A percentile compares a stretch with the other conserved stretches of the same genome.
Conservation (phyloP, 2,329 filamentous ascomycete species). For the Fusarium sp. region DNA sequence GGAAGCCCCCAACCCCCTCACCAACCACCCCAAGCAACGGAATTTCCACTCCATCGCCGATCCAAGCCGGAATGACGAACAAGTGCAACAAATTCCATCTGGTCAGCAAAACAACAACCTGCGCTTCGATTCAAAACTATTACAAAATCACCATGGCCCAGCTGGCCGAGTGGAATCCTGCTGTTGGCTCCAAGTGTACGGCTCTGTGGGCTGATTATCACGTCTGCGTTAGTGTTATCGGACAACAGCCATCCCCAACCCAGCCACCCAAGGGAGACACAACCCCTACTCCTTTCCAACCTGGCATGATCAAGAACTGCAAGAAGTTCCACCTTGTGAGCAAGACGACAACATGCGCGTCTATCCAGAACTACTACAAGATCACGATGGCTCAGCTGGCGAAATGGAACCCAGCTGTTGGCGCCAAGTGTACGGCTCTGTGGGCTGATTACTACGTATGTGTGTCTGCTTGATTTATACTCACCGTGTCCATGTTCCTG, state of each 20-base stretch:
- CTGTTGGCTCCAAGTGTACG: background rate
- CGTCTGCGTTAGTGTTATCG: background rate
- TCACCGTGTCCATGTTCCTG: too few relatives aligned
- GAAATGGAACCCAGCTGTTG: background rate
- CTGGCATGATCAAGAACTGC: background rate
- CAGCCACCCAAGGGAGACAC: background rate
- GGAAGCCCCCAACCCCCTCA: background rate
- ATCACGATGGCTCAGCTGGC: background rate
- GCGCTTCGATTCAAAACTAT: background rate
- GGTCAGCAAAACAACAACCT: background rate
- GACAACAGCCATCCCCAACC: background rate
- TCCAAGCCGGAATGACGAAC: background rate
- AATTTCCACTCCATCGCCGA: background rate
- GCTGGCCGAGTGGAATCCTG: background rate
- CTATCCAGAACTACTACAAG: background rate
- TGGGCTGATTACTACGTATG: background rate
- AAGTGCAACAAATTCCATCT: background rate
- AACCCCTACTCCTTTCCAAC: background rate
- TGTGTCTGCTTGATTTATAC: slow-evolving; percentile 26
- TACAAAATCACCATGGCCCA: background rate
- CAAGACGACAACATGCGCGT: background rate
- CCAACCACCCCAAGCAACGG: background rate
- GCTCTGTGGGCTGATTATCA: background rate
- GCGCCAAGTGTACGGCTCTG: background rate
- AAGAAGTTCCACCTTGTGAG: background rate